A percentile compares a stretch with the other conserved stretches of the same genome.
phyloP scores from a whole-genome alignment of 2,329 filamentous ascomycete genomes.

The Xylariaceae sp. region DNA sequence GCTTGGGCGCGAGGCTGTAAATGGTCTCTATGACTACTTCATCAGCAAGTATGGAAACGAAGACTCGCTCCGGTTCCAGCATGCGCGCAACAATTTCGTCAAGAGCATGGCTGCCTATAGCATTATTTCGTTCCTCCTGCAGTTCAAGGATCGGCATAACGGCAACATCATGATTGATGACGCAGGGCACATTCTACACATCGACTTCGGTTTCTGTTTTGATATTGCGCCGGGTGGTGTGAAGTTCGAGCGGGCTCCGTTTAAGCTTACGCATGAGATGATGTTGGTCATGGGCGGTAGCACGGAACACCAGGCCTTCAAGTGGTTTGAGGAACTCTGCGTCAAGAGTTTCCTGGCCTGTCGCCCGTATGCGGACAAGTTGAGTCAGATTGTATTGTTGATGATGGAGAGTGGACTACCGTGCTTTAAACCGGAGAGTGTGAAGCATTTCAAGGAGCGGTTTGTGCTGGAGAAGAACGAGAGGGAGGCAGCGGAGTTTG shows the following conservation, averaged over 20 bases:
- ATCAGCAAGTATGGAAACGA: conserved; percentile 96
- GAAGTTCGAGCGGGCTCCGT: conserved; percentile 95
- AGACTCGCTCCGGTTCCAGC: conserved; percentile 90
- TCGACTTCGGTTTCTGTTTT: conserved; percentile 99
- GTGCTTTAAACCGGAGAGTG: conserved; percentile 95
- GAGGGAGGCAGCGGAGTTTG: conserved; percentile 90
- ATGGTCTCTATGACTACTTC: conserved; percentile 98
- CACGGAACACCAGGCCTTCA: conserved; percentile 81
- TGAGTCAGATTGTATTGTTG: conserved; percentile 83
- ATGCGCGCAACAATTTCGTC: conserved; percentile 94
- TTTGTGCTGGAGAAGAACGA: conserved; percentile 93
- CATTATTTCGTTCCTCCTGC: conserved; percentile 91
- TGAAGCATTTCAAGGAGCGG: conserved; percentile 86
- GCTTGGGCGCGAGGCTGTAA: conserved; percentile 96
- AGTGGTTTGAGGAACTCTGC: conserved; percentile 94
- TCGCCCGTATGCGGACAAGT: conserved; percentile 81
- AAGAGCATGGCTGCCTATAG: conserved; percentile 99
- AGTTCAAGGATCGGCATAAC: conserved; percentile 99
- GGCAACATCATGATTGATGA: conserved; percentile 99
- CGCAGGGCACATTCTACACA: conserved; percentile 94
- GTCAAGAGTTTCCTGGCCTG: conserved; percentile 92
- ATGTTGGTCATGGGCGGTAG: conserved; percentile 96
- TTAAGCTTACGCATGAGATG: conserved; percentile 98
- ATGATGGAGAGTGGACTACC: conserved; percentile 97
- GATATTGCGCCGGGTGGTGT: conserved; percentile 97